Percentiles rank a stretch among this genome's conserved stretches.
These are phyloP conservation scores for Albizia julibrissin DNA, from an alignment of 306 rosid genomes.

Conservation along the genomic window DNA sequence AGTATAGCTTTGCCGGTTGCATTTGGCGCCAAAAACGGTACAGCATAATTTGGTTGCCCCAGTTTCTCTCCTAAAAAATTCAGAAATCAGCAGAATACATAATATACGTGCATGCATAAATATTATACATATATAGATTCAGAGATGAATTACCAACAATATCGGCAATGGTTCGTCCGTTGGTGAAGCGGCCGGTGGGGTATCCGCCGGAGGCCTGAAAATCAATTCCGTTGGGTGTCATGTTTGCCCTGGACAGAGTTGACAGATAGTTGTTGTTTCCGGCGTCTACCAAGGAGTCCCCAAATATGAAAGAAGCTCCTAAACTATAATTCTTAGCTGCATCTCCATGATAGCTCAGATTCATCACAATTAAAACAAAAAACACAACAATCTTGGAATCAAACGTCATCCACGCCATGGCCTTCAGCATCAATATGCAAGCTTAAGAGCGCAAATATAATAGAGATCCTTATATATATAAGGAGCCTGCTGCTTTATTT, in stretches of 20 bases:
- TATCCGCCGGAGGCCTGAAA: conserved; percentile 64
- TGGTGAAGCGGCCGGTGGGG: conserved; percentile 81
- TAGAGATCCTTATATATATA: conserved; percentile 2
- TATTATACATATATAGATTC: background rate
- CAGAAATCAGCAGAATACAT: background rate
- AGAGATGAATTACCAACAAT: conserved; percentile 57
- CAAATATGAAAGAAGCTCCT: conserved; percentile 82
- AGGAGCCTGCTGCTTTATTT: background rate
- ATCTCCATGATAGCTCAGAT: conserved; percentile 30
- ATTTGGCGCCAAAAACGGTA: conserved; percentile 71
- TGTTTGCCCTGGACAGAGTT: conserved; percentile 73
- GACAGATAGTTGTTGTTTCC: conserved; percentile 77
- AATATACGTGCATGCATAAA: background rate
- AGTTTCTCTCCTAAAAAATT: conserved; percentile 65
- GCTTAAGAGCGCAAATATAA: background rate
- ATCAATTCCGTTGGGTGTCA: conserved; percentile 75
- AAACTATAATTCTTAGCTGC: conserved; percentile 32
- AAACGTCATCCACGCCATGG: conserved; percentile 32
- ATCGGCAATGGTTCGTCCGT: conserved; percentile 83
- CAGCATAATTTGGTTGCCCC: conserved; percentile 59
- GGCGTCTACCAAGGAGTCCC: conserved; percentile 84
- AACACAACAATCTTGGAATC: conserved; percentile 7
- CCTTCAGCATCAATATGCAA: conserved; percentile 6
- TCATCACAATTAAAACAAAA: conserved; percentile 31
- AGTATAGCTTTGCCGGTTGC: conserved; percentile 56